Conservation (phyloP, 306 rosid species). For the Cicer yamashitae region DNA sequence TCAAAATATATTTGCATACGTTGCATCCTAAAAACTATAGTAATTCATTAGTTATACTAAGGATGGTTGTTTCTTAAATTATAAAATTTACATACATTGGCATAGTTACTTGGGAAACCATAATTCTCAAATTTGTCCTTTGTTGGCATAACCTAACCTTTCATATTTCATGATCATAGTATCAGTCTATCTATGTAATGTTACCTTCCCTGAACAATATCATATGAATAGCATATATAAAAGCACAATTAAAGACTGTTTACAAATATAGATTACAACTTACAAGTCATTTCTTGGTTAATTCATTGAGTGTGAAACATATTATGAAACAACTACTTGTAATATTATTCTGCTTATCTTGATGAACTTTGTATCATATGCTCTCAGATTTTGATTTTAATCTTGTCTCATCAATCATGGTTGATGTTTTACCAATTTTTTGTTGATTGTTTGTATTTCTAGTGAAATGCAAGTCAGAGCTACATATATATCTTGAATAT, state of each 20-base stretch:
- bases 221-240: background rate
- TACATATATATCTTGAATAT: background rate
- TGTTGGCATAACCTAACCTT: background rate
- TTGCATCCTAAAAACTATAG: background rate
- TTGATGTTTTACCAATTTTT: background rate
- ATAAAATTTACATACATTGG: background rate
- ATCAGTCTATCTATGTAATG: slow-evolving; percentile 9
- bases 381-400: background rate
- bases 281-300: slow-evolving; percentile 13
- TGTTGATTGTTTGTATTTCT: slow-evolving; percentile 6
- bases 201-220: background rate
- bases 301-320: background rate
- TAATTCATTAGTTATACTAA: background rate
- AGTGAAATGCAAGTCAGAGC: background rate
- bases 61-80: background rate
- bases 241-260: background rate
- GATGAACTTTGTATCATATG: background rate
- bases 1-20: background rate
- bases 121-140: background rate
- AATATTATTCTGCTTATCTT: background rate
- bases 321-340: background rate
- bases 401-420: background rate
- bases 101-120: background rate
- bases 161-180: background rate
- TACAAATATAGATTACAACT: background rate